These are phyloP conservation scores for Hyphodiscus hymeniophilus DNA, from an alignment of 495 filamentous ascomycete genomes.

Conservation along the genomic window DNA sequence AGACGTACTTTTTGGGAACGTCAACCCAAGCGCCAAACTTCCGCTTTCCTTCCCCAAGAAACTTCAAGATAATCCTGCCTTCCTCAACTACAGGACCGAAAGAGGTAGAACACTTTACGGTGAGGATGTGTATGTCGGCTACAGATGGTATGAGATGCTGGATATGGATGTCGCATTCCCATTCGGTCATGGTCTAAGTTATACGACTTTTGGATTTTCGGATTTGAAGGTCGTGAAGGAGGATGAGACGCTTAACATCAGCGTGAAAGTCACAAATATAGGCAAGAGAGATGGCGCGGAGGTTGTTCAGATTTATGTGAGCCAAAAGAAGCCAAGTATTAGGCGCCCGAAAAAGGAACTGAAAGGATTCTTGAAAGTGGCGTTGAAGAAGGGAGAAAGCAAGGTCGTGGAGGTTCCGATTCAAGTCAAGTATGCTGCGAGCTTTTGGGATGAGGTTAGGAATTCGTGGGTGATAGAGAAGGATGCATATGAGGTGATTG, in stretches of 20 bases:
- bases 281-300: conserved; percentile 59
- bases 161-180: conserved; percentile 63
- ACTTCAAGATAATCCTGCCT: conserved; percentile 66
- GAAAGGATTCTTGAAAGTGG: conserved; percentile 72
- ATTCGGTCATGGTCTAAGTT: conserved; percentile 78
- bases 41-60: conserved; percentile 60
- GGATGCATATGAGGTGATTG: conserved; percentile 52
- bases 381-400: conserved; percentile 58
- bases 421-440: conserved; percentile 52
- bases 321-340: conserved; percentile 31
- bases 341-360: conserved; percentile 64
- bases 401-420: conserved; percentile 40
- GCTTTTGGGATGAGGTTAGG: conserved; percentile 64
- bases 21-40: conserved; percentile 59
- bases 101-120: conserved; percentile 51
- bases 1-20: conserved; percentile 55
- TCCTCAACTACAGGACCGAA: conserved; percentile 52
- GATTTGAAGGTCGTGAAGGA: conserved; percentile 37
- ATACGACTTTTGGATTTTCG: conserved; percentile 65
- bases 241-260: conserved; percentile 48
- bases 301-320: conserved; percentile 70
- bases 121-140: conserved; percentile 62
- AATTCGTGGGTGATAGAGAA: conserved; percentile 59
- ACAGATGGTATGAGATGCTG: conserved; percentile 56
- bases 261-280: conserved; percentile 60